Percentiles rank a stretch among this genome's conserved stretches.
These are phyloP conservation scores for Ophiostoma australiae DNA, from an alignment of 2,329 filamentous ascomycete species.

Conservation along the genomic window DNA sequence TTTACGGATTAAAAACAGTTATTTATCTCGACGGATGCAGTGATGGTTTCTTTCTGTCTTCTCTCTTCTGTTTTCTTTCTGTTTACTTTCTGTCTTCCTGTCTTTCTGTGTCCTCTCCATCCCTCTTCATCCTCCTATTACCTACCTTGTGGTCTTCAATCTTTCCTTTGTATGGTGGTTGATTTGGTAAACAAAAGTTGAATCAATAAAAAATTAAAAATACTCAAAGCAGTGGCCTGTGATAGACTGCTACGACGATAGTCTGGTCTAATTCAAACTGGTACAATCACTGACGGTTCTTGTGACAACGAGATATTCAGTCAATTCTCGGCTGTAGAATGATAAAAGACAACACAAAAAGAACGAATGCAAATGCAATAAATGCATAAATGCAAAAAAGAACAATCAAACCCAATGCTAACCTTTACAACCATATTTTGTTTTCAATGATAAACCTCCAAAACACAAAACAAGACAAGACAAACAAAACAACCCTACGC, in stretches of 20 bases:
- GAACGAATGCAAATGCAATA: neutral
- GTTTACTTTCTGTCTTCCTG: neutral
- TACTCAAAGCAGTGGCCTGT: neutral
- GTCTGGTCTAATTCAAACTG: too few species aligned
- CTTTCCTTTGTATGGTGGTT: neutral
- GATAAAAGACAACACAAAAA: neutral
- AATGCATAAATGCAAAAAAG: neutral
- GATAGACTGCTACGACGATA: too few species aligned
- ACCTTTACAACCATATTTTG: neutral
- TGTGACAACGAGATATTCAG: too few species aligned
- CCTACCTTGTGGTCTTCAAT: neutral
- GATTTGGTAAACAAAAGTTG: constrained; percentile 1
- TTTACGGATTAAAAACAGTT: constrained; percentile 1
- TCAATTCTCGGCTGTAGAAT: neutral
- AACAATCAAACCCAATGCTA: neutral
- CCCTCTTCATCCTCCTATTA: neutral
- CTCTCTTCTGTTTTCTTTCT: neutral
- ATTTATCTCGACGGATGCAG: neutral
- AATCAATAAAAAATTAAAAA: constrained; percentile 8
- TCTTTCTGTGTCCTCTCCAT: neutral
- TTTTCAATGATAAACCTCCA: neutral
- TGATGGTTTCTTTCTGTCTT: neutral
- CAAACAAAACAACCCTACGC: neutral
- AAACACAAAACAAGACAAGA: neutral
- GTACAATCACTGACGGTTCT: too few species aligned